Conservation (phyloP, 2,329 filamentous ascomycete species). For the Colletotrichum sp. region DNA sequence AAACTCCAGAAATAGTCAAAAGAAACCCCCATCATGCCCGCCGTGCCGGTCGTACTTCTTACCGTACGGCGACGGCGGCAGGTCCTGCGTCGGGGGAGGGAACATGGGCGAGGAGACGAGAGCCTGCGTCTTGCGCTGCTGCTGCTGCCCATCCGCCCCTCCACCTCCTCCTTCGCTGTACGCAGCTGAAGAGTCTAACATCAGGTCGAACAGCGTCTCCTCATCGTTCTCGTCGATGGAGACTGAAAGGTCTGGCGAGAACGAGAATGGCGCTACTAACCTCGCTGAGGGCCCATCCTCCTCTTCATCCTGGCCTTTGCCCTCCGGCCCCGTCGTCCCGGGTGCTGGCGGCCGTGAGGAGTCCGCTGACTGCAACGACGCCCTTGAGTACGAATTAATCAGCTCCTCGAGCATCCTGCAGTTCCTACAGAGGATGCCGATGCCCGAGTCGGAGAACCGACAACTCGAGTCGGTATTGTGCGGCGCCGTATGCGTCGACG, state of each 20-base stretch:
- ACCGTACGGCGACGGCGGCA: background rate
- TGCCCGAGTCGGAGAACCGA: slow-evolving; percentile 18
- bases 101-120: background rate
- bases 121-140: background rate
- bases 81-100: background rate
- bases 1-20: background rate
- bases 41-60: background rate
- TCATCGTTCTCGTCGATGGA: slow-evolving; percentile 14
- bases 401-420: slow-evolving; percentile 18
- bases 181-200: slow-evolving; percentile 6
- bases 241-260: background rate
- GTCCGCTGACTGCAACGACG: background rate
- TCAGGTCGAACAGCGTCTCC: slow-evolving; percentile 16
- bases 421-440: slow-evolving; percentile 9
- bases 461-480: background rate
- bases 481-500: background rate
- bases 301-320: too few species aligned
- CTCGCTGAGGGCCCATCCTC: background rate
- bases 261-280: background rate
- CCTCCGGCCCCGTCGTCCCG: background rate
- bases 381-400: slow-evolving; percentile 14
- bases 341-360: background rate
- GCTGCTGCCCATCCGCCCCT: background rate
- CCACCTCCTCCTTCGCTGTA: slow-evolving; percentile 3
- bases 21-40: background rate